Base-by-base conservation (phyloP, 2,329 filamentous ascomycete genomes). In the Sordariomycetes sp. region DNA sequence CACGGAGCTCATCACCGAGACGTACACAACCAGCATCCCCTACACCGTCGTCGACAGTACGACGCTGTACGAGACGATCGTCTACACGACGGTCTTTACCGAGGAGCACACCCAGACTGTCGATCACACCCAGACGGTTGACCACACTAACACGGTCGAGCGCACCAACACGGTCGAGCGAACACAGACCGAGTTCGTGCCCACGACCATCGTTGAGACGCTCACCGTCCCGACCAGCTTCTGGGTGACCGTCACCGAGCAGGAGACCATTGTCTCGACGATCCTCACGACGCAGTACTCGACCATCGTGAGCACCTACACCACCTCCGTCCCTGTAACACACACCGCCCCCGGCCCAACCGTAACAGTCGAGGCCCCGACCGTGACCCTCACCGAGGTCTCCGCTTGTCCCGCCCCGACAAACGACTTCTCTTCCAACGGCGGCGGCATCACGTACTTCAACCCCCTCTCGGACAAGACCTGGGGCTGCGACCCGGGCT, bases 401-500 rank as follows among this genome's bases (percentile, higher is more conserved):
- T 17, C 64, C 59, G 0, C 63, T 65, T 10, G 59, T 61, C 69
- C 7, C 45, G 68, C 25, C 65, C 65, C 0, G 55, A 62, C 65
- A 10, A 60, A 62, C 5, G 69, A 68, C 0, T 59, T 65, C 5
- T 52, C n/a, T 24, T 22, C 17, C n/a, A 10, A 15, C 10, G 28
- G 22, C 52, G 66, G 42, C 57, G 65, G 28, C 28, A 32, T 32
- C 28, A 32, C 53, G 13, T 60, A 65, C 1, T 68, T 74, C 15
- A 58, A 69, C 48, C 63, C 66, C 4, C 62, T 62, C 20, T 75
- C 75, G 1, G 62, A 78, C 56, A 68, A 67, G 45, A 79, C 77
- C 0, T 82, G 75, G 70, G 80, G 80, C 55, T 83, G 80, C 64
- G 55, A 60, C 13, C 77, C 79, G 2, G 78, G 79, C 35, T 75